Conservation (phyloP, 345 rosid genomes). For the Boechera divaricarpa region DNA sequence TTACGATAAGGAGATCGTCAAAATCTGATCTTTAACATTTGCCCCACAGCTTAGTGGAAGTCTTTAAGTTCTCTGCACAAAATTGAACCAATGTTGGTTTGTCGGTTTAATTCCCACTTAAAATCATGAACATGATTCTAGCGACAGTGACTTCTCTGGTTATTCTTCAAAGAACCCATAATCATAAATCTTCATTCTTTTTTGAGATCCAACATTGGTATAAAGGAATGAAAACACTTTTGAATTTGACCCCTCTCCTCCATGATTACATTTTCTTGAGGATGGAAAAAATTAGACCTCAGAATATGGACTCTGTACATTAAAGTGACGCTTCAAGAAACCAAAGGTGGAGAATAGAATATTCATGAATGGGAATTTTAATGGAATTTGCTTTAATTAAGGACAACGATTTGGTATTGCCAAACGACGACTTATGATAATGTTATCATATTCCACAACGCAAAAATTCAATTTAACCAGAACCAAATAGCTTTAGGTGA, state of each 20-base stretch:
- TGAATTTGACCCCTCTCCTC: background rate
- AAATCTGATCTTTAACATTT: conserved; percentile 33
- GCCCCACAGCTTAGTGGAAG: conserved; percentile 42
- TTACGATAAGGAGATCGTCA: conserved; percentile 17
- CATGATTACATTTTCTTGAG: background rate
- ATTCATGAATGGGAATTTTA: background rate
- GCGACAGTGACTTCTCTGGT: conserved; percentile 35
- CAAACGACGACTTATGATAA: background rate
- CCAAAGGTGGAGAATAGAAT: conserved; percentile 1
- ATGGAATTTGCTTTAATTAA: background rate
- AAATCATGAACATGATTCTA: conserved; percentile 18
- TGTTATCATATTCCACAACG: conserved; percentile 31
- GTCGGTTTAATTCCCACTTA: conserved; percentile 41
- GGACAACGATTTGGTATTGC: background rate
- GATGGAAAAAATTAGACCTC: conserved; percentile 4
- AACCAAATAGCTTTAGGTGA: conserved; percentile 33
- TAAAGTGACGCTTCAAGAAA: conserved; percentile 16
- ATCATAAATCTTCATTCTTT: conserved; percentile 22
- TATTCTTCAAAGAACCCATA: conserved; percentile 6
- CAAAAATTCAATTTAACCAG: conserved; percentile 34
- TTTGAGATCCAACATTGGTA: background rate
- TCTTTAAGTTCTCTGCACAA: conserved; percentile 31
- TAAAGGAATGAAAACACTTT: background rate
- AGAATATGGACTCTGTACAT: background rate
- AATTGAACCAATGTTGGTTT: conserved; percentile 38